These are phyloP conservation scores for Monosporozyma unispora DNA, from an alignment of 805 yeast genomes.

Conservation along the genomic window DNA sequence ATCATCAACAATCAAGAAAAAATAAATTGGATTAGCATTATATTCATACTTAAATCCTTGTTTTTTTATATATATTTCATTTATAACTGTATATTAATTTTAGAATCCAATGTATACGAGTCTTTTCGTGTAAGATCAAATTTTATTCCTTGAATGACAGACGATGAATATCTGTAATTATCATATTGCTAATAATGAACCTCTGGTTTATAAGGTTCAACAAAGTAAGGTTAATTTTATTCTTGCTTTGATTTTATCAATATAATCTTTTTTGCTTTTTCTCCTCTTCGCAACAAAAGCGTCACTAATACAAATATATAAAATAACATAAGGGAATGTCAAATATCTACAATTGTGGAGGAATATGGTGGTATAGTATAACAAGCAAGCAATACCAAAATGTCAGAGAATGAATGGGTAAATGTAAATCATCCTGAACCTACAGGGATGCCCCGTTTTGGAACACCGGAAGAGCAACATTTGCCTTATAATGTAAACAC, in stretches of 20 bases:
- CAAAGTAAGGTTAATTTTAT: no score
- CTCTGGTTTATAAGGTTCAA: no score
- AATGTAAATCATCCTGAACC: neutral
- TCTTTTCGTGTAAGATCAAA: neutral
- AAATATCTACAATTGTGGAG: neutral
- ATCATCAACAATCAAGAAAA: neutral
- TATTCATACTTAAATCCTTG: conserved; percentile 1
- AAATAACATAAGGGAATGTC: neutral
- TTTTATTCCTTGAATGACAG: neutral
- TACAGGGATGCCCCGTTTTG: neutral
- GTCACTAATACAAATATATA: neutral
- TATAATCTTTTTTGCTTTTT: neutral
- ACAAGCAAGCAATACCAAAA: no score
- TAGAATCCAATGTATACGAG: neutral
- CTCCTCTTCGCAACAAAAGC: neutral
- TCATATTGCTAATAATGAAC: neutral
- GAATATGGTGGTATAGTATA: no score
- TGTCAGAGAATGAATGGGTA: neutral
- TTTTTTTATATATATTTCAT: neutral
- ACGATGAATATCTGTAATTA: neutral
- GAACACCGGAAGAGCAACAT: neutral
- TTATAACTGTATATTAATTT: conserved; percentile 1
- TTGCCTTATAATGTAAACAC: neutral
- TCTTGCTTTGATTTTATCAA: neutral
- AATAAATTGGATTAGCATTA: neutral